Percentiles rank a stretch among this genome's conserved stretches.
These are phyloP conservation scores for Cercospora sesami DNA, from an alignment of 2,329 filamentous ascomycete species.

Conservation along the genomic window DNA sequence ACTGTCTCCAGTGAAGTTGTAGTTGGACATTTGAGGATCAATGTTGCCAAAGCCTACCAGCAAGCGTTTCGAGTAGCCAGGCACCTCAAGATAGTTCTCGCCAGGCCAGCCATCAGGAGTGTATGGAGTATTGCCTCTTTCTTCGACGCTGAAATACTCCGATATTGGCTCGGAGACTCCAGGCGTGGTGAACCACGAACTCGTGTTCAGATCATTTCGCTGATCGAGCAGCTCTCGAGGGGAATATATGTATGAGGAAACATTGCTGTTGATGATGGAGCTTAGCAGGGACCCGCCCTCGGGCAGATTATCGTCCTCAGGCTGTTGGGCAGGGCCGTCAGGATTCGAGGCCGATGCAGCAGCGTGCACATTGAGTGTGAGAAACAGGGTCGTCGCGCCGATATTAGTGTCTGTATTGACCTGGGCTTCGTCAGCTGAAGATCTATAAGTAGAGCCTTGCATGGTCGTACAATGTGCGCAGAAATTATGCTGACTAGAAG, in stretches of 20 bases:
- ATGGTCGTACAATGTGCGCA: constrained; percentile 49
- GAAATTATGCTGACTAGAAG: constrained; percentile 53
- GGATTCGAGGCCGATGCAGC: constrained; percentile 50
- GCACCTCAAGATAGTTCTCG: constrained; percentile 58
- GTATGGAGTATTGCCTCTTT: constrained; percentile 40
- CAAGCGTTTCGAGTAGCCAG: constrained; percentile 52
- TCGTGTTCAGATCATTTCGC: constrained; percentile 56
- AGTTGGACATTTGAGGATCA: constrained; percentile 58
- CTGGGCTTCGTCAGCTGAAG: background rate
- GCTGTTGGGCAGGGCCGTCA: constrained; percentile 45
- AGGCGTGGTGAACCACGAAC: constrained; percentile 53
- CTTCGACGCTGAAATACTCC: constrained; percentile 54
- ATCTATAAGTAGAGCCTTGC: background rate
- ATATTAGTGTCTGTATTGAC: constrained; percentile 55
- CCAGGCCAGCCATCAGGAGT: constrained; percentile 65
- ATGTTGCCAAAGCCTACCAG: constrained; percentile 58
- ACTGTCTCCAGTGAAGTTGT: constrained; percentile 56
- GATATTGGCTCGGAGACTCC: constrained; percentile 48
- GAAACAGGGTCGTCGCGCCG: constrained; percentile 54
- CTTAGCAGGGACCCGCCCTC: constrained; percentile 47
- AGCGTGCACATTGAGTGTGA: constrained; percentile 62
- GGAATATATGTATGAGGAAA: constrained; percentile 57
- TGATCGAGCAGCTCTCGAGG: constrained; percentile 53
- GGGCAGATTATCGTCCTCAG: constrained; percentile 46
- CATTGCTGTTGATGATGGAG: constrained; percentile 48